Percentiles rank a stretch among this genome's conserved stretches.
phyloP scores from a whole-genome alignment of 2,329 filamentous ascomycete genomes.

The Pseudogymnoascus sp. region DNA sequence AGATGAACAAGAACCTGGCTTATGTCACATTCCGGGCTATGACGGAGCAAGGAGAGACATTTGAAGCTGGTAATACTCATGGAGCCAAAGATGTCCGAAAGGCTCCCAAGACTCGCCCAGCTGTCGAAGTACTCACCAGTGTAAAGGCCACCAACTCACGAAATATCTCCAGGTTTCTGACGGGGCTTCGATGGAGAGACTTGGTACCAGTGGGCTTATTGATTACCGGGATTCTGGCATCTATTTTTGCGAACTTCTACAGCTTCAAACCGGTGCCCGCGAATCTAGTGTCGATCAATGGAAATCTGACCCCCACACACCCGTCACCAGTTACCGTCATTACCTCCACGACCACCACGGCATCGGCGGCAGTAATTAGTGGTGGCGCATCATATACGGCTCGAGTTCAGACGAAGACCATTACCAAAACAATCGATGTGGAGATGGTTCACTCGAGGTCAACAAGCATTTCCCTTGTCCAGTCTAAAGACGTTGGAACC shows the following conservation, averaged over 20 bases:
- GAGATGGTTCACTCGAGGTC: conserved; percentile 27
- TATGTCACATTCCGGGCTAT: conserved; percentile 5
- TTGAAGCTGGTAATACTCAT: not conserved
- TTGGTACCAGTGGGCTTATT: not conserved
- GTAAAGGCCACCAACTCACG: not conserved
- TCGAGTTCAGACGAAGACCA: conserved; percentile 18
- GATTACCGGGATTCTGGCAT: conserved; percentile 12
- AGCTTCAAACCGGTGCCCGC: conserved; percentile 26
- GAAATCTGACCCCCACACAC: conserved; percentile 23
- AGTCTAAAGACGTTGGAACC: conserved; percentile 30
- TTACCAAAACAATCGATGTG: conserved; percentile 26
- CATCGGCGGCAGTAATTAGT: not conserved
- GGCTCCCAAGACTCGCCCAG: not conserved
- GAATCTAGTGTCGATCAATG: conserved; percentile 17
- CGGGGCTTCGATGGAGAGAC: not conserved
- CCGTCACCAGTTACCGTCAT: conserved; percentile 17
- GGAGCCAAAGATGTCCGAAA: not conserved
- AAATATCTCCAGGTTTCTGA: not conserved
- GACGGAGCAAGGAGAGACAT: not conserved
- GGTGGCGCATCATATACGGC: not conserved
- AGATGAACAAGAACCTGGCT: conserved; percentile 35
- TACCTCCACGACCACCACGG: conserved; percentile 20
- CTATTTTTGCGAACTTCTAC: conserved; percentile 23
- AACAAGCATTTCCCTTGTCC: conserved; percentile 33
- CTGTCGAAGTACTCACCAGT: not conserved